phyloP scores from a whole-genome alignment of 2,329 filamentous ascomycete species.

The Fusarium sambucinum region DNA sequence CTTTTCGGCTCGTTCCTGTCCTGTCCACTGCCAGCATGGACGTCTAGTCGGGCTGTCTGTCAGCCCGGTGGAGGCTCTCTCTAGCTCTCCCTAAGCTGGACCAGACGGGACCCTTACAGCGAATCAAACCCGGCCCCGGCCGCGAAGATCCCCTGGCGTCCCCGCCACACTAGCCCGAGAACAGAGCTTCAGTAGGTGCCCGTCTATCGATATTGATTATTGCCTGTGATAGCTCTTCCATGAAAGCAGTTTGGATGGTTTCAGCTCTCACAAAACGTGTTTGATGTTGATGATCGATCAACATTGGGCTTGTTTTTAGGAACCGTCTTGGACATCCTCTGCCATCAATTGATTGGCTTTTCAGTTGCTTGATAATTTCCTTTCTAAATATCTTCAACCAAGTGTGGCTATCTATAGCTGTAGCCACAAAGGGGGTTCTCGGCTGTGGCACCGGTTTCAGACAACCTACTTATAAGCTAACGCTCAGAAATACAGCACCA shows the following conservation, averaged over 20 bases:
- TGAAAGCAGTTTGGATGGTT: slow-evolving; percentile 14
- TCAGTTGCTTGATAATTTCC: too few relatives aligned
- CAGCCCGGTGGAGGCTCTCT: slow-evolving; percentile 34
- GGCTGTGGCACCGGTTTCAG: slow-evolving; percentile 32
- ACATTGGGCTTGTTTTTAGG: not conserved
- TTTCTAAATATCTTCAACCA: not conserved
- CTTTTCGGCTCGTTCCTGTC: slow-evolving; percentile 47
- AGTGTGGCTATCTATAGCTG: slow-evolving; percentile 1
- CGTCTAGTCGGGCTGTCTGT: slow-evolving; percentile 1
- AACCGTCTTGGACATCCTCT: not conserved
- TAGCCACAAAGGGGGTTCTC: slow-evolving; percentile 27
- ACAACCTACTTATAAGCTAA: slow-evolving; percentile 32
- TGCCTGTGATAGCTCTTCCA: slow-evolving; percentile 19
- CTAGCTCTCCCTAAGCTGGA: slow-evolving; percentile 5
- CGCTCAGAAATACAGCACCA: not conserved
- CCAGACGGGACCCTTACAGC: slow-evolving; percentile 21
- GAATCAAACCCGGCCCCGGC: slow-evolving; percentile 41
- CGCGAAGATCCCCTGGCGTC: slow-evolving; percentile 38
- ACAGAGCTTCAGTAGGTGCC: slow-evolving; percentile 34
- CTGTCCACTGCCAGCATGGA: not conserved
- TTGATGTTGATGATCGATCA: slow-evolving; percentile 8
- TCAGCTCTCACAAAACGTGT: slow-evolving; percentile 29
- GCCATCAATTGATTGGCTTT: not conserved
- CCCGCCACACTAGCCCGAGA: slow-evolving; percentile 33
- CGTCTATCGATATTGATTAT: slow-evolving; percentile 31